phyloP scores from a whole-genome alignment of 805 yeast species.

The Candida cerambycidarum region DNA sequence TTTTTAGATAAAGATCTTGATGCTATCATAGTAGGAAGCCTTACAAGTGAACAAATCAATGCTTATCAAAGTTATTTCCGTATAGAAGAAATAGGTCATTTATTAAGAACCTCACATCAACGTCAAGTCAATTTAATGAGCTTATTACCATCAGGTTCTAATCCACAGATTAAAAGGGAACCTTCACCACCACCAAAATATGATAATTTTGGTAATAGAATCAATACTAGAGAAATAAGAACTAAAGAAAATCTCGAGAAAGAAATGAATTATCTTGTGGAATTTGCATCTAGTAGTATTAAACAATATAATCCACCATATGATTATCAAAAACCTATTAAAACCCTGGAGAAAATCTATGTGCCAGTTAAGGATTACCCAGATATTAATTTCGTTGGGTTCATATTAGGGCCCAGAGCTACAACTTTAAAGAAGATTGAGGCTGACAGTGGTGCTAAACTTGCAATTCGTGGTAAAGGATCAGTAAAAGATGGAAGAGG shows the following conservation, averaged over 20 bases:
- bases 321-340: conserved; percentile 69
- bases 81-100: conserved; percentile 74
- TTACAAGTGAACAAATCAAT: conserved; percentile 71
- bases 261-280: conserved; percentile 80
- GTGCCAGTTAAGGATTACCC: conserved; percentile 88
- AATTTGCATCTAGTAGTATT: conserved; percentile 64
- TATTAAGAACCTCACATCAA: conserved; percentile 40
- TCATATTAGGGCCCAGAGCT: conserved; percentile 93
- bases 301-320: conserved; percentile 80
- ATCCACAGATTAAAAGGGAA: conserved; percentile 44
- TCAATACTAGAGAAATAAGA: conserved; percentile 77
- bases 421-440: conserved; percentile 80
- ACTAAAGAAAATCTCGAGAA: conserved; percentile 62
- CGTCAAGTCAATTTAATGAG: conserved; percentile 40
- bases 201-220: conserved; percentile 78
- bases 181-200: conserved; percentile 94
- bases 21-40: conserved; percentile 42
- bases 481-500: conserved; percentile 89
- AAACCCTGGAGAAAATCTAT: conserved; percentile 75
- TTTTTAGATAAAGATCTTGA: conserved; percentile 24
- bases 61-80: conserved; percentile 69
- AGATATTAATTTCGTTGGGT: conserved; percentile 88
- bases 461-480: conserved; percentile 93
- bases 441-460: conserved; percentile 80
- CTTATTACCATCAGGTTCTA: conserved; percentile 44